Evolutionary conservation across 106 monocot species (phyloP), one percentile per base, ranked within the genome.

Genomic region (Allium cepa): DNA sequence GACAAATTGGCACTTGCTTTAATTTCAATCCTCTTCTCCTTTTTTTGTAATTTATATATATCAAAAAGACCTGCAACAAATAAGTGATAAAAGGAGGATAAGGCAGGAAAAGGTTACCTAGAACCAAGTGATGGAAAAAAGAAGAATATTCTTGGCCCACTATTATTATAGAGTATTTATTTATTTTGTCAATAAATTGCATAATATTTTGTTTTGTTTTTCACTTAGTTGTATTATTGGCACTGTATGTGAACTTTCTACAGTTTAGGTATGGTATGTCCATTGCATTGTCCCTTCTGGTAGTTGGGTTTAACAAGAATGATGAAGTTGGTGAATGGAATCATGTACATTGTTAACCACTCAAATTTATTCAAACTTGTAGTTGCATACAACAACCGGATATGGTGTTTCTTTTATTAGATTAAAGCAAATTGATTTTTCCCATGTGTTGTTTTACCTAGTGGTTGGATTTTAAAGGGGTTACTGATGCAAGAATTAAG

Each of bases 61-160:
- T 22, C 10, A 70, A 14, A 7, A 47, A 45, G 17, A 3, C 17
- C 17, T 36, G 45, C 13, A 36, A 15, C 55, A 15, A 36, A 69
- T 49, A 16, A 49, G 17, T 9, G 13, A 46, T 27, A 63, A 63
- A 63, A 16, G 52, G 22, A 8, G 22, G 50, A 12, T 50, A 67
- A 22, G 52, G 36, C 14, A 17, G 36, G 26, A 15, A 50, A 6
- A 69, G 55, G 46, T 58, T 58, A 11, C 9, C 16, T 56, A 51
- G 51, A 67, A 68, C 53, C 56, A 56, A 68, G 68, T 68, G 53
- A 27, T 36, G 68, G 9, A 67, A 50, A 17, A 53, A 14, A 67
- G 9, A 26, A 67, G 15, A 50, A 67, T 50, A 67, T 59, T 59
- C 17, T 11, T 52, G 50, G 17, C 52, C 49, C 67, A 67, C 17